Evolutionary conservation across 305 asterid genomes (phyloP).

Genomic region (Solanum hybrid): DNA sequence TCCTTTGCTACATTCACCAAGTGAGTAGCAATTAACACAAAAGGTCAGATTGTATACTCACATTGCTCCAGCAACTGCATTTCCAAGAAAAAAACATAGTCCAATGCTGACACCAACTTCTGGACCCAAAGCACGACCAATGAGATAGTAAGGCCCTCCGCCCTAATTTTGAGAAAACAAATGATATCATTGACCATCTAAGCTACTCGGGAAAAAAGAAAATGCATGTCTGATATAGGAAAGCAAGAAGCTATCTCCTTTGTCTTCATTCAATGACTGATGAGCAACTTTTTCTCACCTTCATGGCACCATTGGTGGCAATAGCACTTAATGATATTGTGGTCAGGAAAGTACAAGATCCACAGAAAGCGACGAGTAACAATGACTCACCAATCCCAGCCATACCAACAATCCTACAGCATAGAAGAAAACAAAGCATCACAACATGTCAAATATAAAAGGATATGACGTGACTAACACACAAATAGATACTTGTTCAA

Average conservation of each 20-base stretch:
- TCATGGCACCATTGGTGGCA: constrained; percentile 99
- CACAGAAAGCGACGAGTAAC: constrained; percentile 88
- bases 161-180: constrained; percentile 43
- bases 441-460: not conserved
- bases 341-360: constrained; percentile 88
- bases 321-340: constrained; percentile 95
- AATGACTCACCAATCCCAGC: constrained; percentile 94
- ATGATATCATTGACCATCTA: not conserved
- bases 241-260: not conserved
- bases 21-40: not conserved
- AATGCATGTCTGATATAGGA: not conserved
- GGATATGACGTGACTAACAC: not conserved
- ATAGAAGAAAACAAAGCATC: not conserved
- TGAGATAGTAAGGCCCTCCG: constrained; percentile 95
- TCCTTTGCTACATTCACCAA: not conserved
- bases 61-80: constrained; percentile 99
- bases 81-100: constrained; percentile 92
- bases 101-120: constrained; percentile 99
- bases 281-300: constrained; percentile 33
- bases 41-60: constrained; percentile 39
- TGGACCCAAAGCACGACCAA: constrained; percentile 99
- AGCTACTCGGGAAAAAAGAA: not conserved
- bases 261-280: not conserved
- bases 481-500: not conserved
- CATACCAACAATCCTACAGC: constrained; percentile 96